A percentile compares a stretch with the other conserved stretches of the same genome.
Evolutionary conservation across 805 yeast genomes (phyloP).

Genomic region (Cyberlindnera maritima): DNA sequence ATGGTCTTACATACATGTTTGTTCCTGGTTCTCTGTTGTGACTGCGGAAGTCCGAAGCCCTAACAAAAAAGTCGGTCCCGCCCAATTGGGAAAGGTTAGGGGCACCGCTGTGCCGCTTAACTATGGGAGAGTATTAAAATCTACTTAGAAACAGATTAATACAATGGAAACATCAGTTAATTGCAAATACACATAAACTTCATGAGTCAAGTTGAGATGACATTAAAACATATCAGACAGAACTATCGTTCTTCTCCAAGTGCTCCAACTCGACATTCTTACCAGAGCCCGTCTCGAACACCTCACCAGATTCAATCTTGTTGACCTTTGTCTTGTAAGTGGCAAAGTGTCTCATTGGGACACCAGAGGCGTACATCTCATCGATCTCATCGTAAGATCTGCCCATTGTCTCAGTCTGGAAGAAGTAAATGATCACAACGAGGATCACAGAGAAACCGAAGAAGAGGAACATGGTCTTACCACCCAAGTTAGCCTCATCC

Average conservation of each 20-base stretch:
- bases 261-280: conserved; percentile 2
- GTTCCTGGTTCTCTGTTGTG: too few species aligned
- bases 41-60: too few species aligned
- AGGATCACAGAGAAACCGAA: conserved; percentile 32
- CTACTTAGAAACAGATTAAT: too few species aligned
- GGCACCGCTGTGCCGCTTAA: too few species aligned
- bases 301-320: conserved; percentile 8
- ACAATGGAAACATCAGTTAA: too few species aligned
- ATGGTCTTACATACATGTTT: too few species aligned
- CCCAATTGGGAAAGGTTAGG: background rate
- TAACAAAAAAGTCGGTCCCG: background rate
- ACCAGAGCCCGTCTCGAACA: conserved; percentile 2
- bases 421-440: conserved; percentile 40
- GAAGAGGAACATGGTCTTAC: conserved; percentile 43
- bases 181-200: too few species aligned
- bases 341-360: background rate
- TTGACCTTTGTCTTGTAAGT: conserved; percentile 7
- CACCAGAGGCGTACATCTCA: conserved; percentile 34
- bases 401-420: conserved; percentile 50
- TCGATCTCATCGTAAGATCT: conserved; percentile 57
- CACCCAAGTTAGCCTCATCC: conserved; percentile 37
- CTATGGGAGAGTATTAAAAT: too few species aligned
- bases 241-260: background rate
- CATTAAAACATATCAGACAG: background rate
- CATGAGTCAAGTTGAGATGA: too few species aligned